Base-by-base conservation (phyloP, 768 basidiomycete species). In the Boletus sp. region DNA sequence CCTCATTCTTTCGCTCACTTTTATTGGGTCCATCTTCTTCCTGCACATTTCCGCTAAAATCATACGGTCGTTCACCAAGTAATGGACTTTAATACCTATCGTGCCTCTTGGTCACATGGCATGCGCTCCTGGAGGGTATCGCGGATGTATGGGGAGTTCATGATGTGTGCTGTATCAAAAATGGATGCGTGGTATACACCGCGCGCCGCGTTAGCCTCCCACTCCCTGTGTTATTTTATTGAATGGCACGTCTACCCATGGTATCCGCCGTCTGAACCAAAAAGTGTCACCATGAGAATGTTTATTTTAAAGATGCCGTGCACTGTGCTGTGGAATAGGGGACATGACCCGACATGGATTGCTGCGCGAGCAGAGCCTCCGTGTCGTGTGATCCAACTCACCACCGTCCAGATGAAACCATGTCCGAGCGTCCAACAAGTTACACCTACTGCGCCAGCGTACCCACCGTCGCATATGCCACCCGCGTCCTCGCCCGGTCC, bases 1-100 rank as follows among this genome's bases (percentile, higher is more conserved):
- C 61, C 86, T 98, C 58, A 90, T 98, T 65, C 85, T 98, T 18
- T 96, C 95, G 36, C 84, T 98, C 52, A 92, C 92, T 18, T 98
- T 98, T 81, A 97, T 98, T 76, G 94, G 88, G 39, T 96, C 94
- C 56, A 96, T 97, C 71, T 97, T 98, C 85, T 97, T 96, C 87
- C 89, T 97, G 41, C 95, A 98, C 73, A 96, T 97, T 72, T 89
- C 92, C 44, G 93, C 94, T 64, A 96, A 96, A 78, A 80, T 96
- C 72, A 92, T 96, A 73, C 87, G 91, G 60, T 84, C 86, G 46
- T 92, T 96, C 75, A 88, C 91, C 62, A 94, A 92, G 74, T 94
- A 80, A 63, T 68, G 53, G 58, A 46, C 37, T 49, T 48, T 46
- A 52, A 50, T 58, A 52, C 37, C 15, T 46, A 32, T 40, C 3